These are phyloP conservation scores for Hamiltosporidium tvaerminnensis DNA, from an alignment of 371 early-diverging fungal species.

Conservation along the genomic window DNA sequence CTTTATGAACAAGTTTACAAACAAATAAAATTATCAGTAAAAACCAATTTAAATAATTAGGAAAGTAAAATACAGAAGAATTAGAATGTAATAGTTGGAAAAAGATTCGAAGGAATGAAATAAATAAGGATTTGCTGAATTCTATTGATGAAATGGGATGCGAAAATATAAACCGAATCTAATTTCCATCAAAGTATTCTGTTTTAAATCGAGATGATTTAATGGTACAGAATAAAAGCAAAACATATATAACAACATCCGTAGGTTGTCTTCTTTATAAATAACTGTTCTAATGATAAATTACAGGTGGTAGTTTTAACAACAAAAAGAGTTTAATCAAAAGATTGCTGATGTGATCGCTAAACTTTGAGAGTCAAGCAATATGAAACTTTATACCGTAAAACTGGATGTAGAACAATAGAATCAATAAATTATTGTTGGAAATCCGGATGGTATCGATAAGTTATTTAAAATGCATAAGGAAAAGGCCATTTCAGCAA, in stretches of 20 bases:
- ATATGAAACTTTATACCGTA: conserved; percentile 73
- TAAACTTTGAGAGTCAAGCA: conserved; percentile 72
- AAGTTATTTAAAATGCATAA: conserved; percentile 66
- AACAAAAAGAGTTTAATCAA: conserved; percentile 85
- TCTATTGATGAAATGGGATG: conserved; percentile 36
- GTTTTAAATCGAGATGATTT: conserved; percentile 32
- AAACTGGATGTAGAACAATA: conserved; percentile 75
- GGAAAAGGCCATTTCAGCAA: conserved; percentile 63
- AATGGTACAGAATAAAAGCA: conserved; percentile 53
- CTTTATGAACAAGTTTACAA: too few relatives aligned
- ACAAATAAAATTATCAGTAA: too few relatives aligned
- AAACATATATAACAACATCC: conserved; percentile 95
- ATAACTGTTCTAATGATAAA: too few relatives aligned
- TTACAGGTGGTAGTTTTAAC: conserved; percentile 75
- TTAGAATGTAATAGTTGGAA: too few relatives aligned
- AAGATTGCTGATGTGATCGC: conserved; percentile 82
- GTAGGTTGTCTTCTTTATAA: too few relatives aligned
- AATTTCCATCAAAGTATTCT: conserved; percentile 39
- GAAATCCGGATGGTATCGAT: conserved; percentile 81
- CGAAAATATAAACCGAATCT: conserved; percentile 45
- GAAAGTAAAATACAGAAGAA: too few relatives aligned
- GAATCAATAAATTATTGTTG: conserved; percentile 70
- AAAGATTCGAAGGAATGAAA: conserved; percentile 22
- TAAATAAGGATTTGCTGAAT: conserved; percentile 34
- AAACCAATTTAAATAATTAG: too few relatives aligned